Evolutionary conservation across 805 yeast genomes (phyloP).

Genomic region (Lipomyces kockii): DNA sequence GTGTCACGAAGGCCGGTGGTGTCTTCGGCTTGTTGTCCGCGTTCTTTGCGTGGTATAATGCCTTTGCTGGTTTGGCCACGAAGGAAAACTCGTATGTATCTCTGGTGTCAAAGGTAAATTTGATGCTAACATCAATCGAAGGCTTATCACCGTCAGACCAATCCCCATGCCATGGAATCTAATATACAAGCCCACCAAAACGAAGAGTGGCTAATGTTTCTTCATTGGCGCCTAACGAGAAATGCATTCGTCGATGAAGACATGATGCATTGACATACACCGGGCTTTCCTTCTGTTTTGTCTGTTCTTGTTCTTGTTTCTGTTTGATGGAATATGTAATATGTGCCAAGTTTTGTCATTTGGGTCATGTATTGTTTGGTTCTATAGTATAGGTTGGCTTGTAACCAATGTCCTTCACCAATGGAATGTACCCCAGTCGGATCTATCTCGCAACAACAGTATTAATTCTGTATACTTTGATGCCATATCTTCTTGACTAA

Average conservation of each 20-base stretch:
- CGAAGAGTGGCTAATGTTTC: conserved; percentile 3
- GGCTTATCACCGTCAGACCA: conserved; percentile 25
- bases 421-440: background rate
- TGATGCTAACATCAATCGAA: background rate
- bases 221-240: background rate
- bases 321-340: too few species aligned
- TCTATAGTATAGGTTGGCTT: background rate
- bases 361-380: background rate
- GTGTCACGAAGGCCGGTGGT: conserved; percentile 61
- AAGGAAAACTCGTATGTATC: conserved; percentile 55
- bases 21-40: conserved; percentile 62
- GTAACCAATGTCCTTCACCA: background rate
- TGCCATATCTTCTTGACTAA: too few species aligned
- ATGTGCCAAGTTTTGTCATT: background rate
- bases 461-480: background rate
- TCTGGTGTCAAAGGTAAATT: background rate
- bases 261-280: background rate
- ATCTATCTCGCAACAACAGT: background rate
- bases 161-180: conserved; percentile 37
- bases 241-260: background rate
- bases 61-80: conserved; percentile 66
- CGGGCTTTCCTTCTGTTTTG: background rate
- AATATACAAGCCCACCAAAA: conserved; percentile 8
- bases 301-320: background rate
- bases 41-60: conserved; percentile 64